Percentiles rank a stretch among this genome's conserved stretches.
Evolutionary conservation across 768 basidiomycete genomes (phyloP).

Genomic region (Chiua virens): DNA sequence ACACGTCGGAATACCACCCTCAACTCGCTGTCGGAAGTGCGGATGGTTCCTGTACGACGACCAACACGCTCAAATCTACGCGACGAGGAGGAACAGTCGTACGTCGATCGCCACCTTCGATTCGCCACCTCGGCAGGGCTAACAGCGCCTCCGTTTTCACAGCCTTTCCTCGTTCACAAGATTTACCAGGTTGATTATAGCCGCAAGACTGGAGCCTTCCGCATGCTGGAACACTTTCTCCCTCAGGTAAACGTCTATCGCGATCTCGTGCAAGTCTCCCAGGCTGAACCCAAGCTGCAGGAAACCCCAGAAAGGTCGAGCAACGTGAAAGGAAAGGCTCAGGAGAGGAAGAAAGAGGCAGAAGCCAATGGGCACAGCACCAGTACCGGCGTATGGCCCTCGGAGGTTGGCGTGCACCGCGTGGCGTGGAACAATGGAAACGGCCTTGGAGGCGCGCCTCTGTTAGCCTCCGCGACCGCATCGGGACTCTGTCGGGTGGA

Average conservation of each 20-base stretch:
- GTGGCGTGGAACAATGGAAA: conserved; percentile 80
- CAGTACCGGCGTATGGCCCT: conserved; percentile 73
- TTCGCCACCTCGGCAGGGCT: neutral
- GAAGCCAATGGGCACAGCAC: conserved; percentile 21
- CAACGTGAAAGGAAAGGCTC: conserved; percentile 35
- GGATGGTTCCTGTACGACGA: conserved; percentile 80
- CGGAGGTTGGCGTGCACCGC: conserved; percentile 73
- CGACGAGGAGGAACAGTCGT: conserved; percentile 73
- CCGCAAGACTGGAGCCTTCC: conserved; percentile 66
- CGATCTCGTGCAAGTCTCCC: neutral
- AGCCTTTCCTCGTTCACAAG: conserved; percentile 79
- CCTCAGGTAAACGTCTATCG: conserved; percentile 53
- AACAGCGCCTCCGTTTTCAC: neutral
- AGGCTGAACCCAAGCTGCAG: conserved; percentile 25
- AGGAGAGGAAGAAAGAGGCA: conserved; percentile 23
- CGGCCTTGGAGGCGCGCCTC: conserved; percentile 55
- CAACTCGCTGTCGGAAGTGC: conserved; percentile 80
- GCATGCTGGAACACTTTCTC: conserved; percentile 86
- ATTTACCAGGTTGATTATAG: conserved; percentile 89
- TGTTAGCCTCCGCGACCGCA: conserved; percentile 79
- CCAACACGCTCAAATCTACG: conserved; percentile 66
- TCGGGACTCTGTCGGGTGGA: conserved; percentile 88
- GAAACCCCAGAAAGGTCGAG: conserved; percentile 44
- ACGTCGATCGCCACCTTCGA: conserved; percentile 24
- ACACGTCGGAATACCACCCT: conserved; percentile 83